phyloP scores from a whole-genome alignment of 495 filamentous ascomycete species.

The Trichocladium antarcticum region DNA sequence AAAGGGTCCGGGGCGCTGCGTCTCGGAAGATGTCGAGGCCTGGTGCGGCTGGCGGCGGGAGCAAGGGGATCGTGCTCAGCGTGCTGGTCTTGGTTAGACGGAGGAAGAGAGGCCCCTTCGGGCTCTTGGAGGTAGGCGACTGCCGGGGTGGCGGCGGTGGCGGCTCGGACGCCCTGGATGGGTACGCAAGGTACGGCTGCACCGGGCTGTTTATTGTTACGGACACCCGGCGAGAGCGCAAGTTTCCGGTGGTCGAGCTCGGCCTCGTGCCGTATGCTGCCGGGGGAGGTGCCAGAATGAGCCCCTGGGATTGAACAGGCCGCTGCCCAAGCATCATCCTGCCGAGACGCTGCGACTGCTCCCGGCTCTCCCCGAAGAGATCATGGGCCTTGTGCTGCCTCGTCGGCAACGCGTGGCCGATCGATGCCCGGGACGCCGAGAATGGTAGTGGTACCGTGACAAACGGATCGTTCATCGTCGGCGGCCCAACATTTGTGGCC shows the following conservation, averaged over 20 bases:
- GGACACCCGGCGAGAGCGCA: not conserved
- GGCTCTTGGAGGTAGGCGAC: not conserved
- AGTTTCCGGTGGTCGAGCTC: not conserved
- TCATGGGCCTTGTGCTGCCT: conserved; percentile 3
- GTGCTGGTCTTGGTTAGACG: conserved; percentile 13
- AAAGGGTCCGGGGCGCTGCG: not conserved
- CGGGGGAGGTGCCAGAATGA: conserved; percentile 1
- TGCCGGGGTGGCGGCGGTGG: conserved; percentile 2
- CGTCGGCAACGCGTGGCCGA: conserved; percentile 1
- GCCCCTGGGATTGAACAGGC: not conserved
- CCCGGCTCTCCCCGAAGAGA: conserved; percentile 10
- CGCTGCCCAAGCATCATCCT: conserved; percentile 6
- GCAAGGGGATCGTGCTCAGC: conserved; percentile 10
- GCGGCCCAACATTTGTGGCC: conserved; percentile 6
- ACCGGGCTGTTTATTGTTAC: not conserved
- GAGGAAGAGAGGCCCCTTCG: conserved; percentile 7
- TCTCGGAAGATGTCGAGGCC: not conserved
- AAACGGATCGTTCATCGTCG: conserved; percentile 9
- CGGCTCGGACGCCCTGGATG: conserved; percentile 2
- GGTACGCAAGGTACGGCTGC: not conserved
- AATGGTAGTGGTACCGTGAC: not conserved
- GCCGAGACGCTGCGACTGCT: conserved; percentile 7
- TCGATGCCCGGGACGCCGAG: not conserved
- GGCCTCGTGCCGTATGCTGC: not conserved
- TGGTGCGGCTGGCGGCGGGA: conserved; percentile 7